Percentiles rank a stretch among this genome's conserved stretches.
Conservation (phyloP, 768 basidiomycete species). For the Boletus tomentosulus region DNA sequence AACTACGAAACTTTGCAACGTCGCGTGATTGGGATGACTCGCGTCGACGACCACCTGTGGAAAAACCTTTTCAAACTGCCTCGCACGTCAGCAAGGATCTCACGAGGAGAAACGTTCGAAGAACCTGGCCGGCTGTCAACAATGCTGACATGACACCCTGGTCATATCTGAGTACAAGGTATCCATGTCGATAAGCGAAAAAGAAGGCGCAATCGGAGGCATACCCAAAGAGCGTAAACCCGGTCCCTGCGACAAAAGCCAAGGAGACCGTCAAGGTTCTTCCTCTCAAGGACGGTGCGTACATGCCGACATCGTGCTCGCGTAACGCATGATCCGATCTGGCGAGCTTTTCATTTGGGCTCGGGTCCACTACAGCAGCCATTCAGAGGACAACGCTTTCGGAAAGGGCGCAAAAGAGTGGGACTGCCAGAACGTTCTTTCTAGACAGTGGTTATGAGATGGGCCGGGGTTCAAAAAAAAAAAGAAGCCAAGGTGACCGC, state of each 20-base stretch:
- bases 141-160: slow-evolving; percentile 71
- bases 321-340: neutral
- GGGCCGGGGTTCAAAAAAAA: neutral
- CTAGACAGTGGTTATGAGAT: slow-evolving; percentile 6
- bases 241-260: slow-evolving; percentile 54
- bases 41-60: slow-evolving; percentile 46
- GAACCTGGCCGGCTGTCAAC: slow-evolving; percentile 50
- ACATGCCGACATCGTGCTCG: slow-evolving; percentile 10
- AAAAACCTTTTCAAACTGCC: slow-evolving; percentile 54
- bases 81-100: neutral
- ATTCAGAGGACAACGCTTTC: slow-evolving; percentile 1
- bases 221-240: slow-evolving; percentile 61
- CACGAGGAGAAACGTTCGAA: neutral
- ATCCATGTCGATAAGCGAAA: neutral
- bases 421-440: neutral
- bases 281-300: slow-evolving; percentile 29
- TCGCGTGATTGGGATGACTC: slow-evolving; percentile 42
- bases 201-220: slow-evolving; percentile 8
- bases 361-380: slow-evolving; percentile 1
- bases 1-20: slow-evolving; percentile 55
- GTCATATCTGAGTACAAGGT: slow-evolving; percentile 44
- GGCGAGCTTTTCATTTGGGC: slow-evolving; percentile 10
- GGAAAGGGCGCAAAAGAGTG: neutral
- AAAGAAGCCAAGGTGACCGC: too few relatives aligned
- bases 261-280: slow-evolving; percentile 43